Evolutionary conservation across 768 basidiomycete species (phyloP), one percentile per base, ranked within the genome.

Genomic region (Lanmaoa rubissima): DNA sequence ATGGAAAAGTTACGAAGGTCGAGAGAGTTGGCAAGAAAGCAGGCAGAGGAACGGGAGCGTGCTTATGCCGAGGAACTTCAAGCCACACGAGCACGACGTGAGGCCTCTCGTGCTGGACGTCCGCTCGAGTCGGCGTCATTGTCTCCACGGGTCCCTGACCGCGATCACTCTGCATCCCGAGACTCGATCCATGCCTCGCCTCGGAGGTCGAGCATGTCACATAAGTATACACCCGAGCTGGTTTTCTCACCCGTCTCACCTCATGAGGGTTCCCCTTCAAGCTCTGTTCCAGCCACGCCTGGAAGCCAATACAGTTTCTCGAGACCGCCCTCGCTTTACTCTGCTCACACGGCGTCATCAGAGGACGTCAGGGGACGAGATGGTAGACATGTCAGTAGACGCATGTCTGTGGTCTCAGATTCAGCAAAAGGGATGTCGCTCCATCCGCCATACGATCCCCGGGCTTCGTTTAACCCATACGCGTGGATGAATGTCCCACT

Each of bases 81-180:
- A 38, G 86, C 85, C 32, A 74, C 87, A 4, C 78, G 90, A 60
- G 58, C 75, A 41, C 75, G 89, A 62, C 81, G 86, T 58, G 88
- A 90, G 65, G 72, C 77, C 4, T 72, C 76, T 53, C 80, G 85
- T 64, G 76, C 74, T 35, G 85, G 84, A 35, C 65, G 72, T 50
- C 45, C 64, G 36, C 54, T 67, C 16, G 65, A 69, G 55, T 54
- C 67, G 41, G 48, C 48, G 12, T 57, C 69, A 48, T 54, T 63
- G 39, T 61, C 59, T 39, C 54, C 67, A 48, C 59, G 65, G 48
- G 42, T 57, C 38, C 32, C 59, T 41, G 69, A 68, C 55, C 64
- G 70, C 35, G 57, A 79, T 75, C 76, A 71, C 62, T 68, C 71
- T 62, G 57, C 61, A 55, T 78, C 62, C 65, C 76, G 54, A 65